Conservation (phyloP, 2,329 filamentous ascomycete genomes). For the Amylocarpus encephaloides region DNA sequence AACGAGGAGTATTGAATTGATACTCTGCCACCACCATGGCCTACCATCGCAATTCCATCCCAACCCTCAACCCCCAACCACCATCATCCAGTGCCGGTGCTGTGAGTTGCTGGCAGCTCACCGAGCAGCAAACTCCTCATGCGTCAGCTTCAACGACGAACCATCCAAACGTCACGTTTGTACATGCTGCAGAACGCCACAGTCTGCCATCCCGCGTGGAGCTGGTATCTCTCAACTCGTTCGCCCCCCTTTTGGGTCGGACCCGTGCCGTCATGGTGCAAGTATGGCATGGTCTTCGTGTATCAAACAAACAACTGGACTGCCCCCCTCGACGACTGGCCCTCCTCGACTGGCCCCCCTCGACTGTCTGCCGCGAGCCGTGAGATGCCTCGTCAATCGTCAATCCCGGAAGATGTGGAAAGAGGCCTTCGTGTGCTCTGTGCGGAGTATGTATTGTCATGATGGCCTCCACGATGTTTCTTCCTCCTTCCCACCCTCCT, state of each 20-base stretch:
- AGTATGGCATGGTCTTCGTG: background rate
- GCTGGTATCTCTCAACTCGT: background rate
- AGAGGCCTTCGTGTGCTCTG: background rate
- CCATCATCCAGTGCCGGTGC: background rate
- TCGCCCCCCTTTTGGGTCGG: background rate
- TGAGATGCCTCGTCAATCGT: background rate
- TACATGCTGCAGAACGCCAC: background rate
- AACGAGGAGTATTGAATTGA: background rate
- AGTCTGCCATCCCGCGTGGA: background rate
- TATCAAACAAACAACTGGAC: background rate
- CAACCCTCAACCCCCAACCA: background rate
- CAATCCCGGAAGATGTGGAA: background rate
- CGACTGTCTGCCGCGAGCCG: background rate
- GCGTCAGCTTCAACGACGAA: background rate
- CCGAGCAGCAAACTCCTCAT: background rate
- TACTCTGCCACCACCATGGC: background rate
- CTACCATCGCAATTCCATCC: background rate
- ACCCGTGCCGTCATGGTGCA: background rate
- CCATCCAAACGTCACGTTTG: background rate
- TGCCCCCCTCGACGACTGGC: no score
- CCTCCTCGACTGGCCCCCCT: no score
- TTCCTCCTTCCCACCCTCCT: background rate
- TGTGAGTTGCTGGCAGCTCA: no score
- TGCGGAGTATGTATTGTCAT: background rate
- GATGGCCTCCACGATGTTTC: background rate